These are phyloP conservation scores for Lepidium aucheri DNA, from an alignment of 345 rosid genomes.

Conservation along the genomic window DNA sequence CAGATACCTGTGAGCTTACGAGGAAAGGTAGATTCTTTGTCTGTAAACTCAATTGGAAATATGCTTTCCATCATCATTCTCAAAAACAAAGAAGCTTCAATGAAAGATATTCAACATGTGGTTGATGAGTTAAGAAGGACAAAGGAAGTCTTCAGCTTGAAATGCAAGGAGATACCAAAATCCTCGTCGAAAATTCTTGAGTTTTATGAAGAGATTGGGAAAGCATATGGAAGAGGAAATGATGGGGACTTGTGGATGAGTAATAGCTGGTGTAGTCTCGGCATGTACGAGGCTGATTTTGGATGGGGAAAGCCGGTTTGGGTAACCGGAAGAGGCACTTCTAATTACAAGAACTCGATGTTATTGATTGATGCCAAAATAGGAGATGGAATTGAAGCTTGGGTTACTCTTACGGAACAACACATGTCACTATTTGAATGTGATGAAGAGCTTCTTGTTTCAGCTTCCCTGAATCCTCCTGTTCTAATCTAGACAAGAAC, in stretches of 20 bases:
- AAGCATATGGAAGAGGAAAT: neutral
- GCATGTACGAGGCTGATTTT: slow-evolving; percentile 39
- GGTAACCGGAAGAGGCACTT: slow-evolving; percentile 27
- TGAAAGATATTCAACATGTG: slow-evolving; percentile 10
- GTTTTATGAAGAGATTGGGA: slow-evolving; percentile 3
- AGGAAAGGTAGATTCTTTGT: slow-evolving; percentile 9
- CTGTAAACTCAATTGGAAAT: slow-evolving; percentile 22
- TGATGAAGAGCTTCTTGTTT: slow-evolving; percentile 28
- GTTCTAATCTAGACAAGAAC: slow-evolving; percentile 13
- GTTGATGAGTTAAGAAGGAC: slow-evolving; percentile 13
- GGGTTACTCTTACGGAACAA: slow-evolving; percentile 31
- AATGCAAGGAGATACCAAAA: neutral
- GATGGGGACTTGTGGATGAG: slow-evolving; percentile 26
- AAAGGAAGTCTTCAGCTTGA: neutral
- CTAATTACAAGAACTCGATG: slow-evolving; percentile 24
- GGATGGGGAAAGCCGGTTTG: slow-evolving; percentile 54
- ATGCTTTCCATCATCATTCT: slow-evolving; percentile 21
- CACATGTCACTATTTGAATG: slow-evolving; percentile 15
- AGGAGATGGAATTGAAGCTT: slow-evolving; percentile 41
- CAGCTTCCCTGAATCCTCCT: slow-evolving; percentile 21
- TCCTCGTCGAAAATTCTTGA: neutral
- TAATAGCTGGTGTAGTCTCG: slow-evolving; percentile 35
- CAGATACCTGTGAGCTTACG: slow-evolving; percentile 20
- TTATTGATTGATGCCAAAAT: slow-evolving; percentile 32
- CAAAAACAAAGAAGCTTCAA: slow-evolving; percentile 10